Base-by-base conservation (phyloP, 2,329 filamentous ascomycete species). In the Chalara sp. region DNA sequence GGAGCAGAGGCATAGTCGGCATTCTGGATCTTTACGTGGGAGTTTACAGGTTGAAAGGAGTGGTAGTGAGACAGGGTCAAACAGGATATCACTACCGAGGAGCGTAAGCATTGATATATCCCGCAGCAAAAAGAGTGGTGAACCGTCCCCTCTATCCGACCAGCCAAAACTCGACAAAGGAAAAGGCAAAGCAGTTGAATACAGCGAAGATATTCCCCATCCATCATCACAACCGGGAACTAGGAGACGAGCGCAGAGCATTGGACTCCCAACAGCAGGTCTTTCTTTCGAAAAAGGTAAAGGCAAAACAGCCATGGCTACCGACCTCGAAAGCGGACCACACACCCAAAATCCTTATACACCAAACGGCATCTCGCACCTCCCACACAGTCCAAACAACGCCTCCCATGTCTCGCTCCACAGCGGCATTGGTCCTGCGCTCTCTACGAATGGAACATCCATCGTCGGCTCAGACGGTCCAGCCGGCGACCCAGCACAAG, bases 401-500 rank as follows among this genome's bases (percentile, higher is more conserved):
- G 49, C 47, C 4, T 64, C 63, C 4, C 55, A 55, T 40, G 54
- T 55, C 2, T 63, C 62, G 28, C 49, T 63, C 5, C 52, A 56
- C 13, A 51, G 42, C 12, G 64, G 63, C 4, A 64, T 66, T 39
- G 63, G 63, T 6, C 53, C 62, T 6, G 61, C 62, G 5, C 29
- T 65, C 35, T 61, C 61, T 2, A 65, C 68, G 32, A 65, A 66
- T 6, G 64, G 60, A 51, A 61, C 67, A 13, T 64, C 65, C 4
- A 64, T 65, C 46, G 56, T 62, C 7, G 63, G 59, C 42, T 58
- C 55, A 3, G 62, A 65, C 39, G 61, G 61, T 10, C 65, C 75
- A 32, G 79, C 84, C 45, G 68, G 63, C 11, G 79, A 83, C 46
- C 76, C 79, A 28, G 83, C 82, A 31, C 76, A 83, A 48, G 82